phyloP scores from a whole-genome alignment of 2,329 filamentous ascomycete species.

The Phoma sp. region DNA sequence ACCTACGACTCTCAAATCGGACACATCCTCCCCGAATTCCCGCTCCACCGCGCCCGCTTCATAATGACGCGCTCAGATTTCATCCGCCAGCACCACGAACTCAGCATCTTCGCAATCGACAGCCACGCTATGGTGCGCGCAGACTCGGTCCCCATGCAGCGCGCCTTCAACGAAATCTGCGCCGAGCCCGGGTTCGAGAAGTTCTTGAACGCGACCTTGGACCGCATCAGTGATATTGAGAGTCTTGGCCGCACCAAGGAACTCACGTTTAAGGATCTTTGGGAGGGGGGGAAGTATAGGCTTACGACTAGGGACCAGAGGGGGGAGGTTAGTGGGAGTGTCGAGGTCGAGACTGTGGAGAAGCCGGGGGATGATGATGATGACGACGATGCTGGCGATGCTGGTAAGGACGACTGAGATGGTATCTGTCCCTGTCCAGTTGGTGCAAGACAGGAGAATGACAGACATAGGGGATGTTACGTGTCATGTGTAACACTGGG shows the following conservation, averaged over 20 bases:
- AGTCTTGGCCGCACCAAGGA: conserved; percentile 92
- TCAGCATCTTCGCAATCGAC: conserved; percentile 95
- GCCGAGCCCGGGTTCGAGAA: conserved; percentile 76
- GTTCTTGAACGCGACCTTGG: conserved; percentile 79
- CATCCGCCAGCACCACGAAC: conserved; percentile 87
- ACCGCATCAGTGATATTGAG: conserved; percentile 91
- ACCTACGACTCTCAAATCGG: conserved; percentile 71
- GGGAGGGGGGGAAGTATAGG: conserved; percentile 78
- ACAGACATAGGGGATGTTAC: not conserved
- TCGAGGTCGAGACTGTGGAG: conserved; percentile 43
- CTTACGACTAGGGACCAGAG: conserved; percentile 39
- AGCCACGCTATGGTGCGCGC: conserved; percentile 85
- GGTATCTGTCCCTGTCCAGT: not conserved
- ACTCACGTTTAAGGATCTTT: conserved; percentile 92
- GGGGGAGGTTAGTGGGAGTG: conserved; percentile 35
- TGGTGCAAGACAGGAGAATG: conserved; percentile 1
- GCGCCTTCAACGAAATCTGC: conserved; percentile 87
- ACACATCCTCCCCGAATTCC: conserved; percentile 78
- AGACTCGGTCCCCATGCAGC: conserved; percentile 95
- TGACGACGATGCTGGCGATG: conserved; percentile 23
- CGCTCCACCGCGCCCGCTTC: conserved; percentile 57
- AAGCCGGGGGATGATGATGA: conserved; percentile 38
- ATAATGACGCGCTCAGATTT: conserved; percentile 98
- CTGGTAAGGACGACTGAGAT: conserved; percentile 17
- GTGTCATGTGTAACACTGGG: too few relatives aligned